Percentiles rank a stretch among this genome's conserved stretches.
phyloP scores from a whole-genome alignment of 1,284 basidiomycete species.

The Ceratobasidium sp. region DNA sequence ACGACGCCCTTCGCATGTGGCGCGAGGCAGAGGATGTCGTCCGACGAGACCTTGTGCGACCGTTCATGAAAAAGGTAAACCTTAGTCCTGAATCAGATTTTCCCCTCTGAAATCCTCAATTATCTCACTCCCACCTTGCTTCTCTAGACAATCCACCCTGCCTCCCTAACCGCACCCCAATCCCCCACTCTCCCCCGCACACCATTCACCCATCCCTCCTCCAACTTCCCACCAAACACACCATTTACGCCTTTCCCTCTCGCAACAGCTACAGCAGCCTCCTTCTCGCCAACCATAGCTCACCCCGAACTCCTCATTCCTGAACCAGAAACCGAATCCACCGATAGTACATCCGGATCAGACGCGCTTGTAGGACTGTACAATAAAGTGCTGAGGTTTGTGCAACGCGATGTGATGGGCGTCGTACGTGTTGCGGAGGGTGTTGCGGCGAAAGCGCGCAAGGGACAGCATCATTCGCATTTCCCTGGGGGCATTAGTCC shows the following conservation, averaged over 20 bases:
- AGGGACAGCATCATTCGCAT: slow-evolving; percentile 14
- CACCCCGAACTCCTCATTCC: slow-evolving; percentile 41
- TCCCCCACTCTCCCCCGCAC: slow-evolving; percentile 80
- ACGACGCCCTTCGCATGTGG: slow-evolving; percentile 84
- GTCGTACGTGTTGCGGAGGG: slow-evolving; percentile 67
- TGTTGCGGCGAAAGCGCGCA: slow-evolving; percentile 60
- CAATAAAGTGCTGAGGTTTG: slow-evolving; percentile 83
- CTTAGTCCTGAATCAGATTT: slow-evolving; percentile 10
- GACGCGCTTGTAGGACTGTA: slow-evolving; percentile 78
- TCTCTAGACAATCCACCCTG: slow-evolving; percentile 74
- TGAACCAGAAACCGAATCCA: slow-evolving; percentile 19
- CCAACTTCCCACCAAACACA: slow-evolving; percentile 60
- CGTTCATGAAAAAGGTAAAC: slow-evolving; percentile 79
- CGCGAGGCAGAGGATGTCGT: slow-evolving; percentile 87
- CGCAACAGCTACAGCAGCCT: slow-evolving; percentile 53
- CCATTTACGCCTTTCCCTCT: slow-evolving; percentile 67
- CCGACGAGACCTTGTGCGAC: slow-evolving; percentile 71
- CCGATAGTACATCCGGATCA: slow-evolving; percentile 61
- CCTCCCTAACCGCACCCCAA: slow-evolving; percentile 71
- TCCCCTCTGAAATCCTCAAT: neutral
- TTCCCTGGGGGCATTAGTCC: slow-evolving; percentile 8
- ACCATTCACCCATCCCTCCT: slow-evolving; percentile 60
- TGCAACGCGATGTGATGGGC: slow-evolving; percentile 76
- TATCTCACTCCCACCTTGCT: slow-evolving; percentile 3
- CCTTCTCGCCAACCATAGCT: slow-evolving; percentile 15